Evolutionary conservation across 805 yeast genomes (phyloP), one percentile per base, ranked within the genome.

Genomic region (Zygosaccharomyces rouxii): DNA sequence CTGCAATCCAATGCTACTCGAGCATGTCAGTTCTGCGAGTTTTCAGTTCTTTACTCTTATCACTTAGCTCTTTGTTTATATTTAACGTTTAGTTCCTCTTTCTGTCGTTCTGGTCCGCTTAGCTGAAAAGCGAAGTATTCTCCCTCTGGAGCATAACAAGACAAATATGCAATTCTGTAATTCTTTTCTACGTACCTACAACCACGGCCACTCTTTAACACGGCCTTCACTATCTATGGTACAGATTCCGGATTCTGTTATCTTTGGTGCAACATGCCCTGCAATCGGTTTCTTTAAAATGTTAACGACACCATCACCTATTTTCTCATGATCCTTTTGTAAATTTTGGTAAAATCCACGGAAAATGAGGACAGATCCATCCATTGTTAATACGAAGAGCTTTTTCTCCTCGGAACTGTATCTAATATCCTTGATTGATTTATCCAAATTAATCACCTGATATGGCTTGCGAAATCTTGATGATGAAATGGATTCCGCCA

Each of bases 311-410:
- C 37, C 37, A 6, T 33, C 19, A 33, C 35, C 18, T 3, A 41
- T 41, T 14, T 7, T 21, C 22, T 33, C 11, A 23, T n/a, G 19
- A 14, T 21, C 39, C 7, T 25, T 22, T 25, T 30, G 29, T 11
- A 28, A 26, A 26, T 28, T 21, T 9, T 16, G 31, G 14, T 9
- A 13, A 22, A 14, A 1, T 3, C 23, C 22, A 7, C 18, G 38
- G 37, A 50, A 53, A n/a, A 44, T 46, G 18, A 49, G 31, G 7
- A 56, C 51, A 2, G 59, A 47, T 22, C 52, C 53, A 43, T 56
- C 56, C 4, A 26, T 30, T 21, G 53, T 44, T 18, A 56, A 38
- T 18, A 56, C 46, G 35, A 46, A 52, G 7, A 56, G 48, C 14
- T 21, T 39, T n/a, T 45, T 23, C 3, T 30, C 37, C 3, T 14